Evolutionary conservation across 164 flowering plant genomes (phyloP), one percentile per base, ranked within the genome.

Genomic region (Vitis rupestris): DNA sequence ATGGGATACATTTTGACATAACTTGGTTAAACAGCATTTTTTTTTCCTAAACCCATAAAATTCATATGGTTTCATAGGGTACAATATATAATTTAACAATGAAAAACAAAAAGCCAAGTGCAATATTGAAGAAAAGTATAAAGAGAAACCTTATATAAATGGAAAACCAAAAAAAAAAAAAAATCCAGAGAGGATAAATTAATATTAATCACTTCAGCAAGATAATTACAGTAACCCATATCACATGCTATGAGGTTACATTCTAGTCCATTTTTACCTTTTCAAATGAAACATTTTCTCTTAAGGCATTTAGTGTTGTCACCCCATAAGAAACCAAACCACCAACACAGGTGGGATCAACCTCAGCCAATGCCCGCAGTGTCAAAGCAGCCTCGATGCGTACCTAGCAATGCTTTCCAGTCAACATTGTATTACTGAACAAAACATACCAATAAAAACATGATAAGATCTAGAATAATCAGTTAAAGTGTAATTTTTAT

Each of bases 301-400:
- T 83, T 71, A 87, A 75, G 76, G 98, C 99, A 68, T 74, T 87
- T 23, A 95, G 79, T 53, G 87, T 90, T 16, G 99, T 93, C 77
- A 90, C 87, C 14, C 88, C 92, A 85, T 81, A 95, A 60, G 98
- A 88, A 78, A 88, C 78, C 80, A 95, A 88, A 69, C 98, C 98
- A 64, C 98, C 97, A 81, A 93, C 92, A 80, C 97, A 90, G 14
- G 90, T 86, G 13, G 98, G 98, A 83, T 95, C 99, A 79, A 93
- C 91, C 82, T 93, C 99, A 54, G 90, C 97, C 79, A 95, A 69
- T 37, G 86, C 76, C 62, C 97, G 97, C 75, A 93, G 74, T 19
- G 94, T 76, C 80, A 95, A 81, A 76, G 99, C 93, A 82, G 99
- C 97, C 79, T 95, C 99, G 69, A 87, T 78, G 1, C 97, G 93